Evolutionary conservation across 176 grass and related monocot genomes (phyloP), one percentile per base, ranked within the genome.

Genomic region (Juncus effusus): DNA sequence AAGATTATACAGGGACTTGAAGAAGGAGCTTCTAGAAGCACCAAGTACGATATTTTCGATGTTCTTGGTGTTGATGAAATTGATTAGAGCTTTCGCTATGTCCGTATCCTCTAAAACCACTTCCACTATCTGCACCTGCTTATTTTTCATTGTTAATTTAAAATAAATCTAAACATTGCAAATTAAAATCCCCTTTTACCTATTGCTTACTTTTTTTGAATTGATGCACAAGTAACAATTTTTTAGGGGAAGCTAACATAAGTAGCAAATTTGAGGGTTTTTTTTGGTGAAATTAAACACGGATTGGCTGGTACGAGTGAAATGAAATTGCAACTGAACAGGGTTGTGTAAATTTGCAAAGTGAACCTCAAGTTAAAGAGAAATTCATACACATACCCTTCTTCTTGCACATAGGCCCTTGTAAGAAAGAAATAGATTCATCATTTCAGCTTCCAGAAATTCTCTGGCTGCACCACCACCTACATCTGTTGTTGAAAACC

Each of bases 71-170:
- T 62, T 73, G 64, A 97, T 78, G 69, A 78, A 97, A 4, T 86
- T 82, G 52, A 89, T 69, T 16, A 97, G 83, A 54, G 83, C 85
- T 74, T 82, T 92, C 28, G 85, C 62, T 67, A 86, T 69, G 58
- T 97, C 94, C 63, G 78, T 41, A 54, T 92, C 88, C 64, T 97
- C 93, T 73, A 97, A 14, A 16, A 92, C 69, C 9, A 92, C 83
- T 81, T 92, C 87, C 7, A 59, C 77, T 55, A 82, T 75, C 3
- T 77, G 75, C 51, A 86, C 70, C 93, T 91, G 76, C 6, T 15
- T 13, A 6, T 38, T 56, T 54, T 45, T 6, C 58, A 71, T 14
- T 3, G 71, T 13, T 13, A 79, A 49, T 69, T 58, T 63, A n/a
- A 74, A 6, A 44, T 11, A 44, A 62, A 45, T 13, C n/a, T 47